Evolutionary conservation across 2,329 filamentous ascomycete species (phyloP).

Genomic region (Xylariaceae sp.): DNA sequence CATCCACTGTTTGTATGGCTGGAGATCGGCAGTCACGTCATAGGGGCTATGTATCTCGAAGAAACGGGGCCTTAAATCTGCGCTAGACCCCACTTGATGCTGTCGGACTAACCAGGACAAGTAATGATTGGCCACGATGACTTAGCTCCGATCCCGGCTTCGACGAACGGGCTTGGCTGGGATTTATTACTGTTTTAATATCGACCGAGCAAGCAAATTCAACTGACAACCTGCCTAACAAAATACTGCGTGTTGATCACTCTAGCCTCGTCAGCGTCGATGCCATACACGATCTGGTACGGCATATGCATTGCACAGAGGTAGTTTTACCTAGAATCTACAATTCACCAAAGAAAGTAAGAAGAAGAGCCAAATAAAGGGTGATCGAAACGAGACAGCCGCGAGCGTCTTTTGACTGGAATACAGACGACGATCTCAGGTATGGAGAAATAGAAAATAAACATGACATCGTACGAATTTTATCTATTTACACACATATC

Average conservation of each 20-base stretch:
- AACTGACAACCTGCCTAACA: neutral
- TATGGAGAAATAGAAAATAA: neutral
- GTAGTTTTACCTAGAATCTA: neutral
- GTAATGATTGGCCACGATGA: neutral
- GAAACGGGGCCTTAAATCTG: too few species aligned
- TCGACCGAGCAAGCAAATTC: neutral
- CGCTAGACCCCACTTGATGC: neutral
- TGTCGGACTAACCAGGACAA: neutral
- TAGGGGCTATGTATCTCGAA: too few species aligned
- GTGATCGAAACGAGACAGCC: neutral
- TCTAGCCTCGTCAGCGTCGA: neutral
- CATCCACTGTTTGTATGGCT: too few species aligned
- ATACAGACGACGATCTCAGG: neutral
- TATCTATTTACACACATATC: neutral
- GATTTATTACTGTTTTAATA: neutral
- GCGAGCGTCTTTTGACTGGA: neutral
- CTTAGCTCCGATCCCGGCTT: constrained; percentile 9
- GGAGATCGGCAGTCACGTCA: too few species aligned
- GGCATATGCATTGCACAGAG: too few species aligned
- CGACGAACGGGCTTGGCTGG: neutral
- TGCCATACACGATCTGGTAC: neutral
- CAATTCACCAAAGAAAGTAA: too few species aligned
- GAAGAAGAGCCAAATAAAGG: neutral
- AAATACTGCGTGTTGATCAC: too few species aligned
- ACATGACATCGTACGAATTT: too few species aligned